Evolutionary conservation across 345 rosid species (phyloP).

Genomic region (Mangifera indica): DNA sequence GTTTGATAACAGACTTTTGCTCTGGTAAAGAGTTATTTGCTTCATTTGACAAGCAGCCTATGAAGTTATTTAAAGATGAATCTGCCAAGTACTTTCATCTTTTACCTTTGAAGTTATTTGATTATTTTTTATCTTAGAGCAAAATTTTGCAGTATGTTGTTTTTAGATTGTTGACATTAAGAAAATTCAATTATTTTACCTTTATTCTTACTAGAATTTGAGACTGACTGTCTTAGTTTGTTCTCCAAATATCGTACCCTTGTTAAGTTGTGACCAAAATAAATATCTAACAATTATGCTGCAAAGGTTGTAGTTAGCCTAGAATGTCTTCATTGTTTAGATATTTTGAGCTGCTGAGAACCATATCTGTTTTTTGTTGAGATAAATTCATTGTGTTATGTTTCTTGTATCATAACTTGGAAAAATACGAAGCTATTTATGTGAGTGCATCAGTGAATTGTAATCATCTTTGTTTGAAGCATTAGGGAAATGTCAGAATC

Average conservation of each 20-base stretch:
- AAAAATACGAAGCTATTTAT: background rate
- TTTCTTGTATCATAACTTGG: background rate
- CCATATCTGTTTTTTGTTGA: too few species aligned
- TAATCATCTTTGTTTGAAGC: background rate
- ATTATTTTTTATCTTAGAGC: background rate
- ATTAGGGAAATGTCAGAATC: background rate
- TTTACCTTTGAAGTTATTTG: background rate
- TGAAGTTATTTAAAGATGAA: conserved; percentile 79
- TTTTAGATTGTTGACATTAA: conserved; percentile 5
- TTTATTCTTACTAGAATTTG: background rate
- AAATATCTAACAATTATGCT: conserved; percentile 29
- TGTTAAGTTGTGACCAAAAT: conserved; percentile 2
- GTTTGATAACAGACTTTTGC: conserved; percentile 94
- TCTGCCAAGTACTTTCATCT: conserved; percentile 65
- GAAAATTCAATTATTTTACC: background rate
- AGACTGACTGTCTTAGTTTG: background rate
- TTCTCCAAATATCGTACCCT: background rate
- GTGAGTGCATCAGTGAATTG: background rate
- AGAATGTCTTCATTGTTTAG: conserved; percentile 98
- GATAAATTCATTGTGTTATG: background rate
- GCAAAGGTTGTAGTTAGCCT: conserved; percentile 84
- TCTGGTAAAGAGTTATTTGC: conserved; percentile 95
- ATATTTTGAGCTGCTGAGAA: too few species aligned
- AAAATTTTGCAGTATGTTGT: background rate
- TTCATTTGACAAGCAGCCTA: conserved; percentile 84